Base-by-base conservation (phyloP, 352 stramenopile genomes). In the Phytophthora pini region DNA sequence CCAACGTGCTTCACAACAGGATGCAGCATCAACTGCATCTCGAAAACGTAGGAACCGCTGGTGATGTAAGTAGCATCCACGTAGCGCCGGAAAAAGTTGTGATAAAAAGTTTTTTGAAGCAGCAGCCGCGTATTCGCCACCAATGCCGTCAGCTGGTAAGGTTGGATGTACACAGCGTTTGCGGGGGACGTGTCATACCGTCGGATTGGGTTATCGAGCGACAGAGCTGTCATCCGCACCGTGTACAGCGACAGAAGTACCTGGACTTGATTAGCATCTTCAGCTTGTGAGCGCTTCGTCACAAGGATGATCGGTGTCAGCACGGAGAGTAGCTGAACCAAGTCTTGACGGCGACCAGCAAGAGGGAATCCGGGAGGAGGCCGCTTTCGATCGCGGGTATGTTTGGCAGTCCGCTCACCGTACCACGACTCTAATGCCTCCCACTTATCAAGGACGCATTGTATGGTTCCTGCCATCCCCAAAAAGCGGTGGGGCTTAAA, bases 401-500 rank as follows among this genome's bases (percentile, higher is more conserved):
- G 11, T 15, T 56, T 45, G 22, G 48, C 32, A 4, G 48, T 56
- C 4, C 48, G 32, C 17, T 54, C 47, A 29, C 31, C 22, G 34
- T 45, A 45, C 48, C 48, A 56, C 6, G 11, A 0, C 12, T 45
- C 17, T 5, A 56, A 43, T 1, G 4, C 48, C 2, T 2, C 9
- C 31, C 31, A 44, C 20, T 56, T 56, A 12, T 32, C 48, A 1
- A 45, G n/a, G 9, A 45, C 26, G 1, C 48, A 13, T 11, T 17
- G 3, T 9, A 45, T 45, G 4, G 31, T 39, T 15, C n/a, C n/a
- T 9, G 52, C 27, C 41, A 60, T 41, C 3, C 52, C 52, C 27
- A 51, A 36, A 60, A 17, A 51, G 2, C 52, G 52, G 43, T 60
- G 40, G 2, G 40, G 52, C 11, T 60, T 60, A n/a, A 49, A 51